Evolutionary conservation across 2,329 filamentous ascomycete genomes (phyloP).

Genomic region (Beauveria medogensis): DNA sequence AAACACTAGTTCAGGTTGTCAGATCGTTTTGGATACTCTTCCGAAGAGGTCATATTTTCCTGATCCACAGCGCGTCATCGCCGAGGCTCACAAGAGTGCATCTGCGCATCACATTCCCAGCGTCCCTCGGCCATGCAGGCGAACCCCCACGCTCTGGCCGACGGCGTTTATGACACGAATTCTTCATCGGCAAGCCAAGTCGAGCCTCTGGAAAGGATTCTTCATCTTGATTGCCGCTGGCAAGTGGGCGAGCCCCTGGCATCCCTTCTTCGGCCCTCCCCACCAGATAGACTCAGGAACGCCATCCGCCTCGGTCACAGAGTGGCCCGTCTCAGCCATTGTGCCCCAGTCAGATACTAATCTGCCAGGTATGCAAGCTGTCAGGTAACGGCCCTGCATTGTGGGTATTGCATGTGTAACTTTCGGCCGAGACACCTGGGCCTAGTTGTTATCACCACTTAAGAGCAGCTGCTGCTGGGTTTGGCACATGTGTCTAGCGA

Average conservation of each 20-base stretch:
- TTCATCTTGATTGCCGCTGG: neutral
- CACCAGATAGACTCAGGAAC: neutral
- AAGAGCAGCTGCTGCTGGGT: neutral
- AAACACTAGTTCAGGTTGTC: slow-evolving; percentile 4
- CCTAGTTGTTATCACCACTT: neutral
- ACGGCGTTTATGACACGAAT: neutral
- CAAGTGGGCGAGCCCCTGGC: neutral
- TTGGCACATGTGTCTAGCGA: neutral
- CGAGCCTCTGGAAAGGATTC: neutral
- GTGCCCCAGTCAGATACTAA: neutral
- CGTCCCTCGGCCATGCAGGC: neutral
- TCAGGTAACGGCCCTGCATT: neutral
- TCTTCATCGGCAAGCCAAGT: neutral
- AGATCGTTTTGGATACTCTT: slow-evolving; percentile 10
- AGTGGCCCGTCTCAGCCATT: neutral
- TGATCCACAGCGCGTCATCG: slow-evolving; percentile 2
- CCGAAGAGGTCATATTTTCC: slow-evolving; percentile 3
- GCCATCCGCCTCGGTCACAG: neutral
- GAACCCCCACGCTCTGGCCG: neutral
- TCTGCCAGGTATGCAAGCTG: neutral
- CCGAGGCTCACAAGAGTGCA: slow-evolving; percentile 7
- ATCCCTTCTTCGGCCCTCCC: neutral
- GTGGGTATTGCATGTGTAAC: neutral
- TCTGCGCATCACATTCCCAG: neutral
- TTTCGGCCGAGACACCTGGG: neutral